Evolutionary conservation across 352 stramenopile genomes (phyloP).

Genomic region (Phytopythium litorale): DNA sequence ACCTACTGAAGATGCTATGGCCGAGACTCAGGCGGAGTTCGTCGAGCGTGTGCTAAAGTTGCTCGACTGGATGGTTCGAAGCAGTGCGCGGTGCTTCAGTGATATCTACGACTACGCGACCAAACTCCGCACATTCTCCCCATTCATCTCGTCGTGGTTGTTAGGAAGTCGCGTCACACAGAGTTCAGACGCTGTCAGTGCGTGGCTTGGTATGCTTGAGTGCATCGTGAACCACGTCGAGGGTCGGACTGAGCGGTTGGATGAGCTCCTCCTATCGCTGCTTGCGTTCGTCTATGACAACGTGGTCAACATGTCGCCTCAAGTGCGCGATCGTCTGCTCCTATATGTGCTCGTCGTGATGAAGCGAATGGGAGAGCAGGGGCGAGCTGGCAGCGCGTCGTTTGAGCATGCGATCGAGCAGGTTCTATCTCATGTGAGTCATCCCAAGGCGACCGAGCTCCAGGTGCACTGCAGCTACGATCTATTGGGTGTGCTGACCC

Average conservation of each 20-base stretch:
- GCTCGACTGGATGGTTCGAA: conserved; percentile 26
- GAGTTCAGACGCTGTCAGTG: neutral
- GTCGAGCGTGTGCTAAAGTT: conserved; percentile 26
- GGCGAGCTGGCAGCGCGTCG: conserved; percentile 31
- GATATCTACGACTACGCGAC: conserved; percentile 22
- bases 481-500: conserved; percentile 43
- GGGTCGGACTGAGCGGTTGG: conserved; percentile 12
- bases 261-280: conserved; percentile 32
- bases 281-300: conserved; percentile 41
- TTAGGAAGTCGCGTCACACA: neutral
- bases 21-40: neutral
- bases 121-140: conserved; percentile 19
- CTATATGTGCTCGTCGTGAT: conserved; percentile 51
- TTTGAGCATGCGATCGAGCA: conserved; percentile 60
- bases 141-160: conserved; percentile 1
- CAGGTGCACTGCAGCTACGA: conserved; percentile 49
- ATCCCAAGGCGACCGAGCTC: conserved; percentile 18
- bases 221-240: neutral
- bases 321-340: conserved; percentile 38
- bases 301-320: conserved; percentile 26
- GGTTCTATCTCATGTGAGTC: conserved; percentile 40
- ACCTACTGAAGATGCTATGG: neutral
- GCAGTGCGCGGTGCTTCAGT: conserved; percentile 22
- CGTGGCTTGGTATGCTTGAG: neutral
- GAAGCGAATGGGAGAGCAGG: conserved; percentile 49